These are phyloP conservation scores for Tuber umbilicatum DNA, from an alignment of 495 filamentous ascomycete species.

Conservation along the genomic window DNA sequence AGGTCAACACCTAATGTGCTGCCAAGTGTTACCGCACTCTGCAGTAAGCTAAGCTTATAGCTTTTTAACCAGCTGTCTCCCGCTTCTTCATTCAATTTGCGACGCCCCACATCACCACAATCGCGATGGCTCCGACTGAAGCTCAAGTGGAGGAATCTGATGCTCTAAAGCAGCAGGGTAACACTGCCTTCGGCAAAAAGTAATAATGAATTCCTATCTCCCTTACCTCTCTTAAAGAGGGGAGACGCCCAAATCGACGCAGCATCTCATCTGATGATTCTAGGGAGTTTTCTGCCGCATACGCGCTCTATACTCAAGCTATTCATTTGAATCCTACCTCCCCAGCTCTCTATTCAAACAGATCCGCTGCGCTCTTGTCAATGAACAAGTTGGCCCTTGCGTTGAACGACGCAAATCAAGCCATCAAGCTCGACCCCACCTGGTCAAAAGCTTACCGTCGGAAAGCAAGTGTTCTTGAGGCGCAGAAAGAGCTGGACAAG, in stretches of 20 bases:
- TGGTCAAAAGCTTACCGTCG: constrained; percentile 37
- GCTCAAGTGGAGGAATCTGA: constrained; percentile 34
- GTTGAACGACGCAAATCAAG: constrained; percentile 35
- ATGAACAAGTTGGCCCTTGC: constrained; percentile 34
- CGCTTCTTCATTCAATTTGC: neutral
- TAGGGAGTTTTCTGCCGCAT: constrained; percentile 37
- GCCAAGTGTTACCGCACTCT: no score
- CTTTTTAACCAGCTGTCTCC: neutral
- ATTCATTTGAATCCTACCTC: constrained; percentile 33
- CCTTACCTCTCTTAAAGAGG: neutral
- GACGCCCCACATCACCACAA: neutral
- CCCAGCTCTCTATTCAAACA: constrained; percentile 36
- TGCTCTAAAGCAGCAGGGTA: constrained; percentile 33
- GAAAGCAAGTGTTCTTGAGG: constrained; percentile 37
- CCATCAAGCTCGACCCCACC: constrained; percentile 33
- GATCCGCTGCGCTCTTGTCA: constrained; percentile 31
- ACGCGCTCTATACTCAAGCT: constrained; percentile 31
- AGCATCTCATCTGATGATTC: neutral
- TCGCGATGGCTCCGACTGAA: constrained; percentile 29
- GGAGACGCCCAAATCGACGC: neutral
- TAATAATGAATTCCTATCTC: neutral
- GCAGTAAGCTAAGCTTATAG: no score
- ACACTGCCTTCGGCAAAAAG: constrained; percentile 34
- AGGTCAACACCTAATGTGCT: no score
- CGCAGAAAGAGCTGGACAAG: constrained; percentile 25